Conservation (phyloP, 2,329 filamentous ascomycete genomes). For the Calcarisporium arbuscula region DNA sequence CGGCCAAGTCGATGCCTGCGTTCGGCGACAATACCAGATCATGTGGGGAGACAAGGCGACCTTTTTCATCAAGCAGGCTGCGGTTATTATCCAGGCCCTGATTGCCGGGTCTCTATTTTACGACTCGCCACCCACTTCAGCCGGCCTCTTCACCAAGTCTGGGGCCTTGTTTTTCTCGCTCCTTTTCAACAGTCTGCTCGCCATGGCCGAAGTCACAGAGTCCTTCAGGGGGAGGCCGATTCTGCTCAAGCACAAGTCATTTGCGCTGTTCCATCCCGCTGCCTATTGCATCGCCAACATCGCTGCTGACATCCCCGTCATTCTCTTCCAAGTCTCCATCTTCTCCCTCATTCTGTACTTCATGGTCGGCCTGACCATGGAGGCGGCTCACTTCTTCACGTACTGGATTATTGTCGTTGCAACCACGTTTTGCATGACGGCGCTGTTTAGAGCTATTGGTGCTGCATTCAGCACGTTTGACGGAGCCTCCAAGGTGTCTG, state of each 20-base stretch:
- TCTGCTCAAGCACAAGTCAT: conserved; percentile 51
- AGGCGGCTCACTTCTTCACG: conserved; percentile 53
- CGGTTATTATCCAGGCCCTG: conserved; percentile 52
- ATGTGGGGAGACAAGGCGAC: conserved; percentile 59
- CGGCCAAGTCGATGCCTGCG: conserved; percentile 49
- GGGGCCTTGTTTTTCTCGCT: conserved; percentile 60
- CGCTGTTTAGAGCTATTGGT: conserved; percentile 49
- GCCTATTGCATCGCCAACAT: conserved; percentile 53
- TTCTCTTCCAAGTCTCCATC: conserved; percentile 49
- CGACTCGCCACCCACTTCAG: conserved; percentile 49
- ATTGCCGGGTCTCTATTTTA: conserved; percentile 64
- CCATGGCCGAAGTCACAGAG: conserved; percentile 60
- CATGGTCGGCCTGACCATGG: conserved; percentile 50
- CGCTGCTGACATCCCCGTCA: conserved; percentile 47
- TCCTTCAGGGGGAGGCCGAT: conserved; percentile 56
- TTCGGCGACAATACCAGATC: conserved; percentile 58
- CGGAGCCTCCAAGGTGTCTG: conserved; percentile 51
- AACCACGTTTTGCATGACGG: conserved; percentile 51
- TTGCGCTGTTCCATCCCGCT: conserved; percentile 52
- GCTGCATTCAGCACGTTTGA: conserved; percentile 52
- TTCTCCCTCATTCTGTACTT: conserved; percentile 59
- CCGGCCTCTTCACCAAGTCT: conserved; percentile 56
- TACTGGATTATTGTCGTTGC: conserved; percentile 50
- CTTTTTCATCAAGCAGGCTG: conserved; percentile 55
- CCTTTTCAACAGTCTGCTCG: conserved; percentile 54